Base-by-base conservation (phyloP, 2,329 filamentous ascomycete genomes). In the Fusarium nisikadoi region DNA sequence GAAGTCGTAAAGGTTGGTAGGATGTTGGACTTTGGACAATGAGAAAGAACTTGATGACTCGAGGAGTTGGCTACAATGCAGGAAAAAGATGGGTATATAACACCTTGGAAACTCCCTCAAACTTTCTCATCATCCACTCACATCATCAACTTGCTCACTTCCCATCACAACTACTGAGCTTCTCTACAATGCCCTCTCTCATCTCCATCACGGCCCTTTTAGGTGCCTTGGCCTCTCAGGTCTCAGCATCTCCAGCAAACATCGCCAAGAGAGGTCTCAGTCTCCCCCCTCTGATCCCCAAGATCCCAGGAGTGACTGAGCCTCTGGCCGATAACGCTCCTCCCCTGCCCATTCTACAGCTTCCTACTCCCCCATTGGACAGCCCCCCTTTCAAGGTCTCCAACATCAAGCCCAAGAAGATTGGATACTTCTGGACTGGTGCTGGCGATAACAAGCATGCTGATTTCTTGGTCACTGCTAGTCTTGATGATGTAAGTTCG, bases 401-500 rank as follows among this genome's bases (percentile, higher is more conserved):
- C 76, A 81, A 87, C 66, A 85, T 90, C 76, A 87, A 86, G 80
- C 89, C 89, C 33, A 91, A 90, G 85, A 91, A 91, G 82, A 88
- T 91, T 76, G 89, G 88, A 0, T 90, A 90, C 79, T 90, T 90
- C 81, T 90, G 88, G 88, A 89, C 88, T 57, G 88, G 85, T 23
- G 83, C 89, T 38, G 89, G 87, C 39, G 88, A 90, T 74, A 90
- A 90, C 74, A 75, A 84, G 50, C 88, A 90, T 79, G 86, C 86
- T 76, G 85, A 90, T 71, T 90, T 90, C 78, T 78, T 90, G 46
- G 86, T 86, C 3, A 88, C 88, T 2, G 86, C 87, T 77, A 87
- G 85, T 76, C 84, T 90, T 8, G 88, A 90, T 70, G 88, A 90
- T 82, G 84, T 85, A 72, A 78, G 81, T 27, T 13, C 1, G 2